Percentiles rank a stretch among this genome's conserved stretches.
Conservation (phyloP, 1,284 basidiomycete genomes). For the Peniophora sp. region DNA sequence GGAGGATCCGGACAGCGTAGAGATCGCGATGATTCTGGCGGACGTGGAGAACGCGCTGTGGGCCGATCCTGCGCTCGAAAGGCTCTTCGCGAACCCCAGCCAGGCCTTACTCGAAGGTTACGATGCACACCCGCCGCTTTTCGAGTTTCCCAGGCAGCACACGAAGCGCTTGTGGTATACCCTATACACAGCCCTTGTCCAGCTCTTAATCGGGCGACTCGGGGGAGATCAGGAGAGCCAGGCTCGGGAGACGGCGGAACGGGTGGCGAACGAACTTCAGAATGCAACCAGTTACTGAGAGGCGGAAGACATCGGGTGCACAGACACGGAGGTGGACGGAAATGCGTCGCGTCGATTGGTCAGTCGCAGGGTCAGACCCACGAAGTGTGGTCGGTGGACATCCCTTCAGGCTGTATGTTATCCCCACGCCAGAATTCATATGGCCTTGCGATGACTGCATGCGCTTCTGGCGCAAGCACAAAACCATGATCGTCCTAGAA, state of each 20-base stretch:
- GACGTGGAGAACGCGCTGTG: conserved; percentile 53
- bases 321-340: no score
- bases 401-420: no score
- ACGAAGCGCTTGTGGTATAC: conserved; percentile 71
- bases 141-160: conserved; percentile 49
- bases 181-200: conserved; percentile 48
- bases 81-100: conserved; percentile 38
- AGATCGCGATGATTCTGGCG: conserved; percentile 20
- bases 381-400: no score
- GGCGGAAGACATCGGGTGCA: not conserved
- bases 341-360: no score
- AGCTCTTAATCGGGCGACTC: conserved; percentile 31
- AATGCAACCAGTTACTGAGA: conserved; percentile 14
- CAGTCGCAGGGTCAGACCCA: no score
- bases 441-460: no score
- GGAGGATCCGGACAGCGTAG: conserved; percentile 19
- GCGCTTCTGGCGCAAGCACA: no score
- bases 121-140: conserved; percentile 27
- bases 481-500: no score
- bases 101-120: conserved; percentile 54
- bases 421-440: no score
- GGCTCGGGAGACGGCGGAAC: conserved; percentile 24
- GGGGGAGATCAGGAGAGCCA: conserved; percentile 23
- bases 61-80: conserved; percentile 67
- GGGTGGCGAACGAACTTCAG: conserved; percentile 9